phyloP scores from a whole-genome alignment of 305 asterid species.

The Fraxinus platypoda region DNA sequence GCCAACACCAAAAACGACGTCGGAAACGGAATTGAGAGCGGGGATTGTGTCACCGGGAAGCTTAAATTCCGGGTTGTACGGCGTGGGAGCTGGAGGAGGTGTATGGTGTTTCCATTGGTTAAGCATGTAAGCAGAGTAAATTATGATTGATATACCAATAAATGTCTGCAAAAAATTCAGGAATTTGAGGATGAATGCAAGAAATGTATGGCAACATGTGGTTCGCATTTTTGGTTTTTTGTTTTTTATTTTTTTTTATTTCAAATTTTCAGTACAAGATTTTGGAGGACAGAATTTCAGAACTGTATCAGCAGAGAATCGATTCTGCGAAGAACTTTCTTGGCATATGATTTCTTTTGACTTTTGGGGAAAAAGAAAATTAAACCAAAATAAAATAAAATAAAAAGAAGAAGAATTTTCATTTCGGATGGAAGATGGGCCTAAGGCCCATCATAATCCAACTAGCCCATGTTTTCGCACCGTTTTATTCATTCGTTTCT shows the following conservation, averaged over 20 bases:
- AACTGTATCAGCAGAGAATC: neutral
- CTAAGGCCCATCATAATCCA: neutral
- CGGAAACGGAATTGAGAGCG: constrained; percentile 22
- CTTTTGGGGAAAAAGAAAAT: neutral
- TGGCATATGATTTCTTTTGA: neutral
- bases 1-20: constrained; percentile 2
- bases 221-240: constrained; percentile 44
- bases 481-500: neutral
- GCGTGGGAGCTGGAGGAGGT: constrained; percentile 24
- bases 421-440: neutral
- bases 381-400: neutral
- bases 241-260: neutral
- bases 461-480: neutral
- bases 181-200: constrained; percentile 66
- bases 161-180: constrained; percentile 67
- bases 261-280: neutral
- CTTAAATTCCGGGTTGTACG: constrained; percentile 18
- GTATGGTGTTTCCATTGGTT: constrained; percentile 52
- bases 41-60: constrained; percentile 17
- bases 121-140: constrained; percentile 61
- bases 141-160: constrained; percentile 57
- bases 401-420: neutral
- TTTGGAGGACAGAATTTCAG: neutral
- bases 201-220: constrained; percentile 59
- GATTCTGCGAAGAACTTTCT: neutral